These are phyloP conservation scores for Cyclotella kingstonii DNA, from an alignment of 108 stramenopile species.

Conservation along the genomic window DNA sequence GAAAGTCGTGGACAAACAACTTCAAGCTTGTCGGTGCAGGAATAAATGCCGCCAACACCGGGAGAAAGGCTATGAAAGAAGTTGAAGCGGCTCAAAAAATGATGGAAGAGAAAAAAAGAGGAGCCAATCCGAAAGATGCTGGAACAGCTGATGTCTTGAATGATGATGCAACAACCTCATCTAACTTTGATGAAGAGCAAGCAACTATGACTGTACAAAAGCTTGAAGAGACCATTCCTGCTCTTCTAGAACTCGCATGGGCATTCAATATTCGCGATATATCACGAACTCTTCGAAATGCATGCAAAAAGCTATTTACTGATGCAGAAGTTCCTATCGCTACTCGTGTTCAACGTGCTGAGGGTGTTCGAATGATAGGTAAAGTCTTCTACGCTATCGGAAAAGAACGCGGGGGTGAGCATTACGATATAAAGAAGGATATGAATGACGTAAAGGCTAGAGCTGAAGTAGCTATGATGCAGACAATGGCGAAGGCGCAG, in stretches of 20 bases:
- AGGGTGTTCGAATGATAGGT: conserved; percentile 70
- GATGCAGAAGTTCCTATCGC: conserved; percentile 67
- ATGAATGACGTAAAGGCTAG: conserved; percentile 77
- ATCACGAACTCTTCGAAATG: conserved; percentile 61
- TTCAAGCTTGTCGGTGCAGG: conserved; percentile 68
- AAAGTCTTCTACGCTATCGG: conserved; percentile 72
- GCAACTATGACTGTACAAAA: conserved; percentile 62
- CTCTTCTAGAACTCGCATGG: conserved; percentile 77
- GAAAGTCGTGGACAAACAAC: conserved; percentile 51
- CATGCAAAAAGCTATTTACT: conserved; percentile 77
- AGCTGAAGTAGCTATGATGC: conserved; percentile 86
- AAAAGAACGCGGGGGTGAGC: conserved; percentile 44
- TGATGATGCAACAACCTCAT: conserved; percentile 15
- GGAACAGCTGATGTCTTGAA: conserved; percentile 10
- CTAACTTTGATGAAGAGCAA: conserved; percentile 50
- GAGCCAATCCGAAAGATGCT: background rate
- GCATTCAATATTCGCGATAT: conserved; percentile 83
- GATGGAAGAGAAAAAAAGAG: conserved; percentile 40
- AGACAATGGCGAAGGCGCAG: conserved; percentile 87
- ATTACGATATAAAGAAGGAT: conserved; percentile 33
- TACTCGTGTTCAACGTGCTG: conserved; percentile 62
- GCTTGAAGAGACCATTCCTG: conserved; percentile 69
- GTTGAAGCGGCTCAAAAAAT: conserved; percentile 61
- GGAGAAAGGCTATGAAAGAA: conserved; percentile 71
- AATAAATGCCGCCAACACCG: conserved; percentile 65